These are phyloP conservation scores for Rhodotorula kratochvilovae DNA, from an alignment of 768 basidiomycete species.

Conservation along the genomic window DNA sequence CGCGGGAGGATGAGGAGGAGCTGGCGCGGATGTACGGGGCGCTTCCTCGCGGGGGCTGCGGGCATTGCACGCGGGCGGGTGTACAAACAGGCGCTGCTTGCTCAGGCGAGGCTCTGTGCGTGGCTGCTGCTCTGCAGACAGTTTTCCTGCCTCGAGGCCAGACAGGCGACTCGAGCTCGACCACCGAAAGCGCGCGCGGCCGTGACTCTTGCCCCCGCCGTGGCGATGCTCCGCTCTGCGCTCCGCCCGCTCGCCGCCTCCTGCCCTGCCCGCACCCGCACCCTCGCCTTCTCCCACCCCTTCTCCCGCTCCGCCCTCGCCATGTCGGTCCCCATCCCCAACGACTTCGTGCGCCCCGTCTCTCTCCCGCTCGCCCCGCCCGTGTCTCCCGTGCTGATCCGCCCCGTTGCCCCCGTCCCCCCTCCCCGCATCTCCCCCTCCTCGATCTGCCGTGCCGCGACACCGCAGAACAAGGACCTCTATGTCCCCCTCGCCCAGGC, in stretches of 20 bases:
- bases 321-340: slow-evolving; percentile 48
- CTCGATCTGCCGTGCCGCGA: no score
- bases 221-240: background rate
- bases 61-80: background rate
- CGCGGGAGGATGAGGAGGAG: no score
- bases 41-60: slow-evolving; percentile 2
- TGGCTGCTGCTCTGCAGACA: no score
- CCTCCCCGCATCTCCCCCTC: no score
- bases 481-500: slow-evolving; percentile 82
- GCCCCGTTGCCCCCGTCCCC: background rate
- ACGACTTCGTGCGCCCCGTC: slow-evolving; percentile 47
- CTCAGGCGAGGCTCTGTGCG: no score
- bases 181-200: no score
- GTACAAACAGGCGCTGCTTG: no score
- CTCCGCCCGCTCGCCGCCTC: background rate
- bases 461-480: slow-evolving; percentile 74
- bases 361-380: background rate
- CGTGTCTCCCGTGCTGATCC: no score
- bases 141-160: no score
- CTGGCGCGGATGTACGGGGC: background rate
- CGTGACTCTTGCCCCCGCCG: background rate
- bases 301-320: background rate
- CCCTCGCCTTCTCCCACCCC: background rate
- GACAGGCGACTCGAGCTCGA: no score
- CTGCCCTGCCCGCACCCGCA: background rate